Base-by-base conservation (phyloP, 495 filamentous ascomycete species). In the Sabuloglossum arenarium region DNA sequence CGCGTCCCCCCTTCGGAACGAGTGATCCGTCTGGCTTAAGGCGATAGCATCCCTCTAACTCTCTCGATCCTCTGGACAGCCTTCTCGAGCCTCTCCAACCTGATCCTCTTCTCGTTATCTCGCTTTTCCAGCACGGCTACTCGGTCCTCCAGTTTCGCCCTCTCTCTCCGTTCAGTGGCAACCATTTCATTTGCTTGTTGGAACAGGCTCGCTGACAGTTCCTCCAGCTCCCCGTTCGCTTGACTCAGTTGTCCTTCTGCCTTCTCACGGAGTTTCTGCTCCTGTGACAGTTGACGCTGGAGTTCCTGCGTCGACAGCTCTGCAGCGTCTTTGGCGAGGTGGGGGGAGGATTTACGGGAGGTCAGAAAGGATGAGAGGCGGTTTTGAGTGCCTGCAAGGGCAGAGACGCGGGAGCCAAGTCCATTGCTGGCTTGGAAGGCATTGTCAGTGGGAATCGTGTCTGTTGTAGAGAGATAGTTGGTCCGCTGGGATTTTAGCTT, bases 171-270 rank as follows among this genome's bases (percentile, higher is more conserved):
- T 73, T 97, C 91, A 62, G 79, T 70, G 16, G 90, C 87, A 25
- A 98, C 91, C 90, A 98, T 97, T 72, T 94, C 86, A 62, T 97
- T 97, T 19, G 91, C 91, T 68, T 94, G 82, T 65, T 86, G 80
- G 69, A 98, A 98, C 53, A 98, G 71, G 60, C 81, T 78, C 47
- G 80, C 84, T 32, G 79, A 86, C 60, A 98, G 70, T 63, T 98
- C 91, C 66, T 97, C 93, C 14, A 98, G 74, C 70, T 98, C 91
- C 0, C 70, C 74, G 52, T 75, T 82, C 29, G 86, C 82, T 55
- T 82, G 77, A 61, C 71, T 73, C 30, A 94, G 71, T 59, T 79
- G 76, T 34, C 73, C 72, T 69, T 98, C 91, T 2, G 89, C 90
- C 12, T 77, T 75, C 24, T 75, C 72, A 43, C 91, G 82, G 52